phyloP scores from a whole-genome alignment of 257 asterid genomes.

The Linderniella brevidens region DNA sequence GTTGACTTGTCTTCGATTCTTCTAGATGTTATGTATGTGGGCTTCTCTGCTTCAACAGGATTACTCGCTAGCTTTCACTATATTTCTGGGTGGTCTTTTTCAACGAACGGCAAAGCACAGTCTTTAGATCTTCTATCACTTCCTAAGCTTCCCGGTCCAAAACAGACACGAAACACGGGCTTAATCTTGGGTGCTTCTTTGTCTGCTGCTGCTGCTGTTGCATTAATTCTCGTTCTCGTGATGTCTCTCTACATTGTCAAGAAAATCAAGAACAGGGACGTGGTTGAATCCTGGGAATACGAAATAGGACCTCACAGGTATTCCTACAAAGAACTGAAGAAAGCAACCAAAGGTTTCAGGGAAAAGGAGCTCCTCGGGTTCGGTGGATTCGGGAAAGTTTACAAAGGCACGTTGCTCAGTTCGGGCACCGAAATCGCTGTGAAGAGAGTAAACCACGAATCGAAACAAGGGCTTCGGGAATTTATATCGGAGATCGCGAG shows the following conservation, averaged over 20 bases:
- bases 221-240: too few relatives aligned
- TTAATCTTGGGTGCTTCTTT: too few relatives aligned
- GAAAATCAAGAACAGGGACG: not conserved
- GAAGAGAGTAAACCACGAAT: not conserved
- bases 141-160: too few relatives aligned
- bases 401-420: not conserved
- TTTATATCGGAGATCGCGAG: not conserved
- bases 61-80: not conserved
- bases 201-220: too few relatives aligned
- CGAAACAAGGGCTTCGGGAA: not conserved
- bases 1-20: not conserved
- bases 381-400: slow-evolving; percentile 6
- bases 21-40: not conserved
- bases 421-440: not conserved
- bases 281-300: not conserved
- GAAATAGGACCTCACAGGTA: not conserved
- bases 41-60: not conserved
- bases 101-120: not conserved
- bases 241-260: not conserved
- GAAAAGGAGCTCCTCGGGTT: not conserved
- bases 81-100: slow-evolving; percentile 1
- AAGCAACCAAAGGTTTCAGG: slow-evolving; percentile 1
- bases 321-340: not conserved
- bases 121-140: too few relatives aligned
- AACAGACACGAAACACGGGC: too few relatives aligned